Evolutionary conservation across 495 filamentous ascomycete genomes (phyloP), one percentile per base, ranked within the genome.

Genomic region (Aspergillus mulundensis): DNA sequence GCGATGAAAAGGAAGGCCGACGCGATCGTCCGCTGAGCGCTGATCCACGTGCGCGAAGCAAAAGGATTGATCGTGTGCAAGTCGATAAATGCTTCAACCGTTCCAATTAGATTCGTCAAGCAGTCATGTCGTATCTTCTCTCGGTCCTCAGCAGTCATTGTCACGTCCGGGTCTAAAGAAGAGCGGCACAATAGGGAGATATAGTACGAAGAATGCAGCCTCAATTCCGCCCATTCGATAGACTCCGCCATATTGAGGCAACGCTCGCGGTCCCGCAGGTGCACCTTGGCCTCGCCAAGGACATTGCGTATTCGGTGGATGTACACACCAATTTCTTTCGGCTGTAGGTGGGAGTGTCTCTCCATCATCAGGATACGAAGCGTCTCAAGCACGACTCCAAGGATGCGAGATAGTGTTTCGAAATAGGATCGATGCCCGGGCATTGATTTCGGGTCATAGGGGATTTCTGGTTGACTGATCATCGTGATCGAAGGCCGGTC

Each of bases 181-280:
- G 78, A 75, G 8, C 82, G 77, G 59, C 81, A 84, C 28, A 85
- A 66, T 36, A 84, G 76, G 6, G 82, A 84, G 25, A 77, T 74
- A 47, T 81, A 77, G 63, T 84, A 85, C 1, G 80, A 83, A 2
- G 76, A 74, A 57, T 85, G 82, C 19, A 85, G 68, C 51, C 79
- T 78, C 47, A 84, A 57, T 23, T 77, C 77, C 50, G 76, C 81
- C 56, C 81, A 71, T 63, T 85, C 78, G 11, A 84, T 73, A 41
- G 81, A 77, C 20, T 84, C 72, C 7, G 71, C 74, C 12, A 76
- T 61, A 0, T 76, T 69, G n/a, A 45, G 64, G 57, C 82, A 84
- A 30, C 68, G 59, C 2, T 78, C 64, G 1, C 69, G 72, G 38
- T 77, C 71, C 50, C 77, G 79, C 50, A 85, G 66, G 57, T 84